Evolutionary conservation across 106 monocot species (phyloP).

Genomic region (Allium fistulosum): DNA sequence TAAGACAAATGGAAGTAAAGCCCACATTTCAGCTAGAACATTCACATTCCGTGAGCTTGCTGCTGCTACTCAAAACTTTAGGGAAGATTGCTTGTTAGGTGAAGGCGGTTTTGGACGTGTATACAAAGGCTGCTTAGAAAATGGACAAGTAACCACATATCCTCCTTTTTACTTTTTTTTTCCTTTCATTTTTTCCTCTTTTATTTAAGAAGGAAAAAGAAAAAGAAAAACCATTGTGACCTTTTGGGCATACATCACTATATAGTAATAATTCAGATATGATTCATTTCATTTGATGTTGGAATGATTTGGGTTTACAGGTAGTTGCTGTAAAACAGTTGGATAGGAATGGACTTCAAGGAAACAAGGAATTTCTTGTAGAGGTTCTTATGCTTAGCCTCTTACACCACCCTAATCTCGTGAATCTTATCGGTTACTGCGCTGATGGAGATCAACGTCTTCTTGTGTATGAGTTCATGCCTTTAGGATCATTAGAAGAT

Average conservation of each 20-base stretch:
- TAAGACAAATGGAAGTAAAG: constrained; percentile 17
- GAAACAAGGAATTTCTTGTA: constrained; percentile 16
- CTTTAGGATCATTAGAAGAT: constrained; percentile 16
- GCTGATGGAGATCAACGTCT: constrained; percentile 21
- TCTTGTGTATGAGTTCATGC: constrained; percentile 17
- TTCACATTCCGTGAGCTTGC: constrained; percentile 13
- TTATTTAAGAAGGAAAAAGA: no score
- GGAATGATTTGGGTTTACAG: not conserved
- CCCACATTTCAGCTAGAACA: constrained; percentile 6
- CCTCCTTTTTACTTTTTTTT: not conserved
- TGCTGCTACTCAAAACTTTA: constrained; percentile 10
- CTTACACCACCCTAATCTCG: constrained; percentile 15
- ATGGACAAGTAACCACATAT: constrained; percentile 5
- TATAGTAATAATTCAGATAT: no score
- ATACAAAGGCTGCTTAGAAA: constrained; percentile 10
- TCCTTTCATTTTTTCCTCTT: not conserved
- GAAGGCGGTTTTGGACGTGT: constrained; percentile 14
- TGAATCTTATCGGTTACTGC: constrained; percentile 19
- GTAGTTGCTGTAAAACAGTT: constrained; percentile 16
- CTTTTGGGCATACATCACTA: no score
- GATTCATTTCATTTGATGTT: not conserved
- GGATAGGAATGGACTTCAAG: constrained; percentile 17
- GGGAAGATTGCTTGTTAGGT: constrained; percentile 5
- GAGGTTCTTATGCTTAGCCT: constrained; percentile 20
- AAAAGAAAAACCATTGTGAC: no score